These are phyloP conservation scores for Incumbomyces lentus DNA, from an alignment of 2,329 filamentous ascomycete species.

Conservation along the genomic window DNA sequence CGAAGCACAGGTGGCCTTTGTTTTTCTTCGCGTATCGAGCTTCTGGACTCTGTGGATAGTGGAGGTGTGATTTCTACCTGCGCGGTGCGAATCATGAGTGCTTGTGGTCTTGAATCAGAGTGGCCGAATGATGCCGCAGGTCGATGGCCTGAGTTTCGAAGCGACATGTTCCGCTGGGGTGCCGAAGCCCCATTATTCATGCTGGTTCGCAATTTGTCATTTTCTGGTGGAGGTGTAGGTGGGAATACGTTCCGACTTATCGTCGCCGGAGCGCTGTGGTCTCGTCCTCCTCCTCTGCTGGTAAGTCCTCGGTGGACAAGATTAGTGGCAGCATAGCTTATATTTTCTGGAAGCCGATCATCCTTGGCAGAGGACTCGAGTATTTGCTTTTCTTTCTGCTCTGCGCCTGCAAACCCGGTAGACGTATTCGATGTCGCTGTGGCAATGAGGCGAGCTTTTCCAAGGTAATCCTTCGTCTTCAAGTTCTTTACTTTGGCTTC, in stretches of 20 bases:
- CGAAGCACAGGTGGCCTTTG: conserved; percentile 38
- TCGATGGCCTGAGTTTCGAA: not conserved
- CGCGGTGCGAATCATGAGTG: not conserved
- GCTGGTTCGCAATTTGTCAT: conserved; percentile 46
- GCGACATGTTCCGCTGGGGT: conserved; percentile 22
- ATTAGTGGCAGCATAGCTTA: conserved; percentile 87
- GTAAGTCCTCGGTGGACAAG: conserved; percentile 77
- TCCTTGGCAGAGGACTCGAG: conserved; percentile 40
- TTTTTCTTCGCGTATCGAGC: conserved; percentile 25
- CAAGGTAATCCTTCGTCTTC: conserved; percentile 94
- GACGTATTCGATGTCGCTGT: conserved; percentile 77
- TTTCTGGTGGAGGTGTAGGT: conserved; percentile 94
- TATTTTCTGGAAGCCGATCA: conserved; percentile 69
- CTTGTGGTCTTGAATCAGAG: not conserved
- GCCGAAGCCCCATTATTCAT: conserved; percentile 19
- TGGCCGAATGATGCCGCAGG: conserved; percentile 1
- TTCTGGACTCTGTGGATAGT: conserved; percentile 7
- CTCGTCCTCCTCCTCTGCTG: conserved; percentile 52
- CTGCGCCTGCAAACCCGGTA: conserved; percentile 68
- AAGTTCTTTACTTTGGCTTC: conserved; percentile 97
- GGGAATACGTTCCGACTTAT: conserved; percentile 75
- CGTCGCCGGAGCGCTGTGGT: conserved; percentile 70
- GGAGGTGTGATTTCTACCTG: conserved; percentile 2
- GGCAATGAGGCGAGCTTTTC: conserved; percentile 87
- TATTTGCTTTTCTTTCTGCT: conserved; percentile 48